Evolutionary conservation across 805 yeast species (phyloP).

Genomic region (Helenozyma rhizophorensis): DNA sequence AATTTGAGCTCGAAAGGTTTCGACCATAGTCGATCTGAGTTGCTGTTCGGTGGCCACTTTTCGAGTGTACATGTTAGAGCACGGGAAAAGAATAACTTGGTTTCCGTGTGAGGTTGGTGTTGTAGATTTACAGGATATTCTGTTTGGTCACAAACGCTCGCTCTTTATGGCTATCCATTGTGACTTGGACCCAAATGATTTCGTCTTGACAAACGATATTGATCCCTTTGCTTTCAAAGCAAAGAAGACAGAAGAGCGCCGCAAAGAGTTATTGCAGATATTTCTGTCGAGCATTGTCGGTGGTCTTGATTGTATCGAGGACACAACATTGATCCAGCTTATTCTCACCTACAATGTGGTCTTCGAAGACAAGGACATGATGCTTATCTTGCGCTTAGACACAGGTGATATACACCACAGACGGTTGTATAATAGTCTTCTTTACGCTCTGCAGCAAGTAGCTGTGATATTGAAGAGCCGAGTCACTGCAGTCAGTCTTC

Average conservation of each 20-base stretch:
- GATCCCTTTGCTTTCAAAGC: conserved; percentile 11
- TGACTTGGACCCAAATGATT: conserved; percentile 5
- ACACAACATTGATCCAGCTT: conserved; percentile 12
- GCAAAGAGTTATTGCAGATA: conserved; percentile 2
- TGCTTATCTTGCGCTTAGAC: conserved; percentile 8
- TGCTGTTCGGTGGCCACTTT: conserved; percentile 6
- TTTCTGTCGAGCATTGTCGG: conserved; percentile 3
- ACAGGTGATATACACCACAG: conserved; percentile 3
- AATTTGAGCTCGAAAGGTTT: conserved; percentile 1
- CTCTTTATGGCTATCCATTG: conserved; percentile 12
- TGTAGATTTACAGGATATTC: too few relatives aligned
- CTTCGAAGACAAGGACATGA: conserved; percentile 10
- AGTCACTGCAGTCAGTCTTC: conserved; percentile 7
- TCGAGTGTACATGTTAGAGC: conserved; percentile 1
- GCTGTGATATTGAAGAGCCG: conserved; percentile 5
- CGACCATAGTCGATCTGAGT: conserved; percentile 2
- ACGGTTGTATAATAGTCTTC: conserved; percentile 6
- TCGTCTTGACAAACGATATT: background rate
- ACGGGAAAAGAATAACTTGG: too few relatives aligned
- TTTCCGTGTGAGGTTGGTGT: too few relatives aligned
- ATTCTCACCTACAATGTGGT: conserved; percentile 4
- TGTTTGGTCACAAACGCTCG: too few relatives aligned
- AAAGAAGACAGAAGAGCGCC: conserved; percentile 8
- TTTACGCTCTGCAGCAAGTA: conserved; percentile 4
- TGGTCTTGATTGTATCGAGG: conserved; percentile 7